These are phyloP conservation scores for Cyclospora cayetanensis DNA, from an alignment of 169 alveolate species.

Conservation along the genomic window DNA sequence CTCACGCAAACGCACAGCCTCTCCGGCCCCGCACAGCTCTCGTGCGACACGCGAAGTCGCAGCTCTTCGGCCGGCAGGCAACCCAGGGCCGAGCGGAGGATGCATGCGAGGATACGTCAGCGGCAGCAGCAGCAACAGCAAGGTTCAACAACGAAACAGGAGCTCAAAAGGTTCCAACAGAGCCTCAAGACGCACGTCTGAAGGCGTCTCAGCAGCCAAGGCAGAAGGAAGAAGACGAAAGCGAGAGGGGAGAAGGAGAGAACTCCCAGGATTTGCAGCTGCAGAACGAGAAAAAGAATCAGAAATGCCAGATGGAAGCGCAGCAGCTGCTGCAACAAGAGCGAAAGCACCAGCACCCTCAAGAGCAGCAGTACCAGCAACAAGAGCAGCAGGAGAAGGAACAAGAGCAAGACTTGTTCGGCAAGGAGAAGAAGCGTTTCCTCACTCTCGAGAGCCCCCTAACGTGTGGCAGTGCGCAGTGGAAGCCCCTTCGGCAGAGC, in stretches of 20 bases:
- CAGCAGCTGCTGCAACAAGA: constrained; percentile 4
- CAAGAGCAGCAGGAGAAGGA: not conserved
- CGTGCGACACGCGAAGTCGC: not conserved
- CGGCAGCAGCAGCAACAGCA: not conserved
- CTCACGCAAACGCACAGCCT: not conserved
- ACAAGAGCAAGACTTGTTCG: not conserved
- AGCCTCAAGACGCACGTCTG: too few species aligned
- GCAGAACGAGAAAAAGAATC: not conserved
- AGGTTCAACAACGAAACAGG: not conserved
- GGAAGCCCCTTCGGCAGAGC: too few species aligned
- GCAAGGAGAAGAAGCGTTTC: constrained; percentile 1
- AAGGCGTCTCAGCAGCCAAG: too few species aligned
- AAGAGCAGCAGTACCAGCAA: constrained; percentile 4
- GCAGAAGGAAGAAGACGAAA: not conserved
- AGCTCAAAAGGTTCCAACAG: too few species aligned
- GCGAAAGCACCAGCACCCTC: not conserved
- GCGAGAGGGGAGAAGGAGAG: not conserved
- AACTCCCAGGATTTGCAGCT: too few species aligned
- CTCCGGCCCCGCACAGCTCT: not conserved
- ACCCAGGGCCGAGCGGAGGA: not conserved
- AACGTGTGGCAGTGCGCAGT: too few species aligned
- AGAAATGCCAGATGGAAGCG: not conserved
- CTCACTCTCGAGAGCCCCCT: too few species aligned
- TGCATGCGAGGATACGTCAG: not conserved
- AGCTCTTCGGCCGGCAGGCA: not conserved